Evolutionary conservation across 352 stramenopile genomes (phyloP).

Genomic region (Blastocystis sp.): DNA sequence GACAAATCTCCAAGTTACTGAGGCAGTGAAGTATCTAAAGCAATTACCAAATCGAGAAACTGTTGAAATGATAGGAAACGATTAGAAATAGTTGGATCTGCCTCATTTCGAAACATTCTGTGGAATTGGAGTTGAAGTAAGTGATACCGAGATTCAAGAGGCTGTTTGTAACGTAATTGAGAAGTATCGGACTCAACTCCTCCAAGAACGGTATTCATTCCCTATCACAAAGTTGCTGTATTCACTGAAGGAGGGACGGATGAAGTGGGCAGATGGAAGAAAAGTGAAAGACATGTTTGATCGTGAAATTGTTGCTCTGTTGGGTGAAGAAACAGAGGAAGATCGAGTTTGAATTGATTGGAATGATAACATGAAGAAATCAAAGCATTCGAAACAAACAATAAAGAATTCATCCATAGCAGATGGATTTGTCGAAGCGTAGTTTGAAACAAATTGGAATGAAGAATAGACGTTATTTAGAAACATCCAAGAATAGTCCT

Average conservation of each 20-base stretch:
- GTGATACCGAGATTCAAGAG: slow-evolving; percentile 16
- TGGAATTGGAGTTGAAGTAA: slow-evolving; percentile 51
- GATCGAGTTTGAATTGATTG: background rate
- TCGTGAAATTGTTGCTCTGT: background rate
- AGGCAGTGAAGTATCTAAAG: slow-evolving; percentile 44
- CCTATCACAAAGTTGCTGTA: slow-evolving; percentile 54
- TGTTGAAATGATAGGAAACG: background rate
- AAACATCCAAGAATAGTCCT: slow-evolving; percentile 68
- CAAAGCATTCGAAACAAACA: background rate
- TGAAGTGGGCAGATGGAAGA: slow-evolving; percentile 60
- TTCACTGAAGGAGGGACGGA: slow-evolving; percentile 39
- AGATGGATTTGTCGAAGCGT: slow-evolving; percentile 20
- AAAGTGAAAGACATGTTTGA: slow-evolving; percentile 36
- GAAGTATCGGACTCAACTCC: background rate
- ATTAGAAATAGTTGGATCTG: slow-evolving; percentile 6
- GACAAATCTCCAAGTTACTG: slow-evolving; percentile 47
- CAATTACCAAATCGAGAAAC: background rate
- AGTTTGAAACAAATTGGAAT: background rate
- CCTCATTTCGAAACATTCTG: background rate
- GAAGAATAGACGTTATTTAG: slow-evolving; percentile 2
- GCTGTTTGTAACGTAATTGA: slow-evolving; percentile 23
- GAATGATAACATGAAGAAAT: slow-evolving; percentile 11
- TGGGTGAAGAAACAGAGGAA: slow-evolving; percentile 1
- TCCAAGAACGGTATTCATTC: slow-evolving; percentile 39
- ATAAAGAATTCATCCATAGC: background rate